Evolutionary conservation across 768 basidiomycete genomes (phyloP), one percentile per base, ranked within the genome.

Genomic region (Calocybe indica): DNA sequence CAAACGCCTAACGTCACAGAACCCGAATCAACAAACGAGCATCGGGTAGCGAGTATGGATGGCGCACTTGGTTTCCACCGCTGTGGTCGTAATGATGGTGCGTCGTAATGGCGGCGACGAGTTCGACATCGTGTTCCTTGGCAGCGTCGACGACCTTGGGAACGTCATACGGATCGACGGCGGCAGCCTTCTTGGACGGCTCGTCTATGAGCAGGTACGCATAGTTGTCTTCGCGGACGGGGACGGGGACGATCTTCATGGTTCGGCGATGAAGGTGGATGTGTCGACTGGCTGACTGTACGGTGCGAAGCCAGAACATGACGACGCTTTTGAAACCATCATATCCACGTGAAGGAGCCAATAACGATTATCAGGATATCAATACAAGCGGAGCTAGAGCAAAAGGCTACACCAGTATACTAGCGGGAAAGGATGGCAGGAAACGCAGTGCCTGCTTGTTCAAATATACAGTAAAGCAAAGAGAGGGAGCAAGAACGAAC

Each of bases 81-180:
- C 83, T 85, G 62, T 93, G 92, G 68, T 97, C 94, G 53, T 74
- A 58, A 63, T 96, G 94, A 64, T 93, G 91, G 65, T 96, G 95
- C 2, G 95, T 98, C 9, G 92, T 96, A 55, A 98, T 74, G 15
- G 70, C 76, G 36, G 87, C 83, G 33, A 88, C 73, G 48, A 93
- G 74, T 40, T 75, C 61, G 22, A 91, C 85, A 5, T 70, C 80
- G 35, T 79, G 75, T 7, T 69, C 64, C 37, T 80, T 65, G 2
- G 88, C 92, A 1, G 77, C 80, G 0, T 71, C 76, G 33, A 72
- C 59, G 3, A 93, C 80, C 59, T 83, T 88, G 38, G 74, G 60
- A 0, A 90, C 78, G 55, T 92, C 88, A 60, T 75, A 92, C 0
- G 86, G 82, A 62, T 93, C 92, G 50, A 94, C 76, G 0, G 80